Evolutionary conservation across 495 filamentous ascomycete species (phyloP).

Genomic region (Hypoxylon subgilvum): DNA sequence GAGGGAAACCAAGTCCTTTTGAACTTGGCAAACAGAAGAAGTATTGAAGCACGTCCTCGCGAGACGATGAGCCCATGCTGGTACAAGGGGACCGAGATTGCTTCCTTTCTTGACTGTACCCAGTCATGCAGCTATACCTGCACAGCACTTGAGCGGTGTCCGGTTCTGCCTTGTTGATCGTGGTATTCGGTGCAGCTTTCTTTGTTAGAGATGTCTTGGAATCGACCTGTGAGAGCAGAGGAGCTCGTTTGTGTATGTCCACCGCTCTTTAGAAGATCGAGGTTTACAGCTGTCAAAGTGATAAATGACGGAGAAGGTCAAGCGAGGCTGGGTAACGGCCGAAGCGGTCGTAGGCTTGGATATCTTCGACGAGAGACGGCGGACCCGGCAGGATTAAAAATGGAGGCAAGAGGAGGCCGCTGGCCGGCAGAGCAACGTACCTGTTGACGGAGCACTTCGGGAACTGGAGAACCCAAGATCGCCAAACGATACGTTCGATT

Average conservation of each 20-base stretch:
- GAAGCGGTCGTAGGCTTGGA: conserved; percentile 16
- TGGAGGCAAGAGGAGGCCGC: conserved; percentile 22
- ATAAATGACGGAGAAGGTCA: conserved; percentile 44
- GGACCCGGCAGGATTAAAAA: conserved; percentile 22
- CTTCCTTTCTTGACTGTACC: conserved; percentile 47
- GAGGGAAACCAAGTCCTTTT: conserved; percentile 38
- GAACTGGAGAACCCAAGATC: conserved; percentile 20
- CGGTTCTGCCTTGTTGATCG: conserved; percentile 42
- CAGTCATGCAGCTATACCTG: conserved; percentile 47
- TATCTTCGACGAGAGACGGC: conserved; percentile 17
- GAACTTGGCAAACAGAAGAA: conserved; percentile 43
- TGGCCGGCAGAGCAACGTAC: conserved; percentile 18
- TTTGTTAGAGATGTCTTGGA: conserved; percentile 53
- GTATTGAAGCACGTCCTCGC: conserved; percentile 41
- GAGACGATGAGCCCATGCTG: conserved; percentile 39
- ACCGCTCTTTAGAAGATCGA: conserved; percentile 55
- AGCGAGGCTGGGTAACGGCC: conserved; percentile 15
- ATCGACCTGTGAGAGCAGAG: conserved; percentile 51
- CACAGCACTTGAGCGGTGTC: conserved; percentile 45
- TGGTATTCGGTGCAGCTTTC: conserved; percentile 51
- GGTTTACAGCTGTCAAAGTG: conserved; percentile 48
- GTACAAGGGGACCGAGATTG: conserved; percentile 49
- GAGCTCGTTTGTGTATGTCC: conserved; percentile 49
- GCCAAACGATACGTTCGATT: conserved; percentile 37
- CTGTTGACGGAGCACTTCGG: conserved; percentile 29